A percentile compares a stretch with the other conserved stretches of the same genome.
Evolutionary conservation across 768 basidiomycete genomes (phyloP).

Genomic region (Cyclocybe aegerita): DNA sequence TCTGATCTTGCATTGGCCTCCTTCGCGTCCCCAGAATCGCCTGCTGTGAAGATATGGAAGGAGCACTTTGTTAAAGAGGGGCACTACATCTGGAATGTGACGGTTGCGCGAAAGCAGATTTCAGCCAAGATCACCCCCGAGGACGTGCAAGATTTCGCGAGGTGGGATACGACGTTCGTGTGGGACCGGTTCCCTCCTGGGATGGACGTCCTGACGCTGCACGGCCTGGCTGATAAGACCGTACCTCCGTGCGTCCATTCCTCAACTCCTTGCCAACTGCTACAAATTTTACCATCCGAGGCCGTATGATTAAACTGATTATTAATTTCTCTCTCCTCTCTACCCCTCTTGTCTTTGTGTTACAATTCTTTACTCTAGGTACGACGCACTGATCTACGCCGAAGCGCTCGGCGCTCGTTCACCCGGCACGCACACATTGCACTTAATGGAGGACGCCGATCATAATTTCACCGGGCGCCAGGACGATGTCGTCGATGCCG

Average conservation of each 20-base stretch:
- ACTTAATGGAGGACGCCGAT: slow-evolving; percentile 72
- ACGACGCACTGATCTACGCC: slow-evolving; percentile 72
- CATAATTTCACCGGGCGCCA: slow-evolving; percentile 75
- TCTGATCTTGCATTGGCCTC: too few relatives aligned
- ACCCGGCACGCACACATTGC: slow-evolving; percentile 70
- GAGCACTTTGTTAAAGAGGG: slow-evolving; percentile 55
- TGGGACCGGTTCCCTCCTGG: slow-evolving; percentile 64
- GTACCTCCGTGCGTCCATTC: slow-evolving; percentile 63
- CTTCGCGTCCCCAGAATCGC: slow-evolving; percentile 21
- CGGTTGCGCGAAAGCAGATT: slow-evolving; percentile 64
- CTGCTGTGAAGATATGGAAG: slow-evolving; percentile 38
- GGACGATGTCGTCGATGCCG: slow-evolving; percentile 65
- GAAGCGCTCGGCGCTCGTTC: slow-evolving; percentile 52
- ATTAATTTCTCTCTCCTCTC: background rate
- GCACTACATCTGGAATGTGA: slow-evolving; percentile 59
- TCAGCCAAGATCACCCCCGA: slow-evolving; percentile 52
- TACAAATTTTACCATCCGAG: background rate
- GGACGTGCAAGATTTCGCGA: slow-evolving; percentile 60
- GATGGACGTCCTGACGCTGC: slow-evolving; percentile 72
- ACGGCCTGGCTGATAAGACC: slow-evolving; percentile 67
- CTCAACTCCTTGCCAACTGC: background rate
- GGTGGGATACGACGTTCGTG: slow-evolving; percentile 66
- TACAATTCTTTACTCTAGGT: slow-evolving; percentile 37
- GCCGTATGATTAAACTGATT: background rate
- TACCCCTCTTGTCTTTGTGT: background rate